phyloP scores from a whole-genome alignment of 2,329 filamentous ascomycete genomes.

The Botrytis byssoidea region DNA sequence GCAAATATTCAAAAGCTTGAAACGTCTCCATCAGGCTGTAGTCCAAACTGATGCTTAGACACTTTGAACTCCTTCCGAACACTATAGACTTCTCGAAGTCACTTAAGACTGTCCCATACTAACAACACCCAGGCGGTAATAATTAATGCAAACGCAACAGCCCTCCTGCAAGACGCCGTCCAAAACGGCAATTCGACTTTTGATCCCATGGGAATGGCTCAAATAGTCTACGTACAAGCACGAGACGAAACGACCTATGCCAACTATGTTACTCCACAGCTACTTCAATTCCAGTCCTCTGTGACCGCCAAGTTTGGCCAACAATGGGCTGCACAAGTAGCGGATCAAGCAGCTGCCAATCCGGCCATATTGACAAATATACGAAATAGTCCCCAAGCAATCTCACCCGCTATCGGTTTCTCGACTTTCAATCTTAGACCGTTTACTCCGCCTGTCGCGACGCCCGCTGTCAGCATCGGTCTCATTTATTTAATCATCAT shows the following conservation, averaged over 20 bases:
- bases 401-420: conserved; percentile 57
- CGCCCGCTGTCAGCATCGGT: conserved; percentile 59
- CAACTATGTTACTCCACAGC: conserved; percentile 51
- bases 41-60: neutral
- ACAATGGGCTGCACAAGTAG: conserved; percentile 24
- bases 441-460: conserved; percentile 53
- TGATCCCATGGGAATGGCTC: conserved; percentile 57
- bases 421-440: conserved; percentile 57
- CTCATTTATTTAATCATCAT: conserved; percentile 64
- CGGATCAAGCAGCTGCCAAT: conserved; percentile 34
- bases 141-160: conserved; percentile 61
- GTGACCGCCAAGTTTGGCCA: conserved; percentile 3
- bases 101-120: neutral
- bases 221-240: conserved; percentile 55
- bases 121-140: conserved; percentile 51
- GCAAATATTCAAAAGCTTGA: neutral
- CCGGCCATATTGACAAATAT: conserved; percentile 44
- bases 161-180: conserved; percentile 55
- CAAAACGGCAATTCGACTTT: conserved; percentile 56
- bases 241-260: conserved; percentile 55
- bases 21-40: too few relatives aligned
- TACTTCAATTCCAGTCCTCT: conserved; percentile 8
- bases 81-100: neutral
- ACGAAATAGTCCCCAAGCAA: conserved; percentile 49
- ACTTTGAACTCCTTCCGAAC: neutral